These are phyloP conservation scores for Metschnikowia colocasiae DNA, from an alignment of 805 yeast genomes.

Conservation along the genomic window DNA sequence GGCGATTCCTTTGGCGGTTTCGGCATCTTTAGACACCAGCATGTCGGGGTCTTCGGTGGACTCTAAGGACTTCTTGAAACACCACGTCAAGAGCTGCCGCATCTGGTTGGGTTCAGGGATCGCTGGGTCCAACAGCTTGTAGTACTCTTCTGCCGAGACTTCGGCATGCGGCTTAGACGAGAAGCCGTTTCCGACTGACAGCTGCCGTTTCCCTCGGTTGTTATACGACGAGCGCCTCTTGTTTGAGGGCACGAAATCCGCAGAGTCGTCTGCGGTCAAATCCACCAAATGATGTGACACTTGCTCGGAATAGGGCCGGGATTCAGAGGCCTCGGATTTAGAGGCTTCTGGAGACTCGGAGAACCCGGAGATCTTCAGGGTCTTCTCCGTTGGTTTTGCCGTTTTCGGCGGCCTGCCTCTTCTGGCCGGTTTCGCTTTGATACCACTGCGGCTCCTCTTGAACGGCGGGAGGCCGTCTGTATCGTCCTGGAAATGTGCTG, in stretches of 20 bases:
- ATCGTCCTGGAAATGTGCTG: conserved; percentile 1
- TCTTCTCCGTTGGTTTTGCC: neutral
- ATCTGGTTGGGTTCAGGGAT: conserved; percentile 71
- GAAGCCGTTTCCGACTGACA: conserved; percentile 73
- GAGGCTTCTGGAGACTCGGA: neutral
- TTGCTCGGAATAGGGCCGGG: conserved; percentile 24
- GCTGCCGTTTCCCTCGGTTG: conserved; percentile 66
- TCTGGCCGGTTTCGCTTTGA: neutral
- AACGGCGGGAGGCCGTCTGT: neutral
- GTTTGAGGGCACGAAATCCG: conserved; percentile 3
- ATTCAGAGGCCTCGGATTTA: neutral
- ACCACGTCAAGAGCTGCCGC: conserved; percentile 69
- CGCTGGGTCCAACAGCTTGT: conserved; percentile 57
- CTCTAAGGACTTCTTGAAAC: conserved; percentile 48
- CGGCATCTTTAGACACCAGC: conserved; percentile 26
- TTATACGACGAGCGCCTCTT: conserved; percentile 39
- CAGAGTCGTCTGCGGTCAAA: conserved; percentile 16
- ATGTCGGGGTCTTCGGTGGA: conserved; percentile 19
- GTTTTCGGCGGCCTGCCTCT: neutral
- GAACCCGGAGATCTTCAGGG: neutral
- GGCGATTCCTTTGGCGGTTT: conserved; percentile 50
- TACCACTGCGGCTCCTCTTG: neutral
- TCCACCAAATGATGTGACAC: conserved; percentile 27
- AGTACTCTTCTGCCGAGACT: conserved; percentile 51
- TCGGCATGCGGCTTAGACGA: conserved; percentile 63